These are phyloP conservation scores for Echria macrotheca DNA, from an alignment of 495 filamentous ascomycete genomes.

Conservation along the genomic window DNA sequence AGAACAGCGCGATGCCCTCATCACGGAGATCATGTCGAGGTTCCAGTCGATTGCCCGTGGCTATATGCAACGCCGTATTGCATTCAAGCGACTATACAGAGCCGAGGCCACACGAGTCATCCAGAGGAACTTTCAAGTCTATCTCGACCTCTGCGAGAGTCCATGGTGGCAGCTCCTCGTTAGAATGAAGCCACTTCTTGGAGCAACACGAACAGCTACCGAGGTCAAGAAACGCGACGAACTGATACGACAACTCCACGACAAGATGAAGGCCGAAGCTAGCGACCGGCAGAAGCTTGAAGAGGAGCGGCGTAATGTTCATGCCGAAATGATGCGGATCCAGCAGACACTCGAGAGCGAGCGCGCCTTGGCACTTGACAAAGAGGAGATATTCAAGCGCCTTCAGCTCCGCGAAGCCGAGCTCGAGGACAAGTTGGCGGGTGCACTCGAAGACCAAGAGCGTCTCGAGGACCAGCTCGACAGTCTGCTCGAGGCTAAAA, in stretches of 20 bases:
- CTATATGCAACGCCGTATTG: conserved; percentile 79
- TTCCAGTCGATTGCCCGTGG: conserved; percentile 92
- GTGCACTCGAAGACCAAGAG: conserved; percentile 93
- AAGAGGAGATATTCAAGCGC: conserved; percentile 96
- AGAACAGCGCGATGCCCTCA: conserved; percentile 86
- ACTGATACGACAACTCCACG: conserved; percentile 78
- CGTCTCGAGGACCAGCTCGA: conserved; percentile 90
- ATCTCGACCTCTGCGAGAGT: conserved; percentile 79
- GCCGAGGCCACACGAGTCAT: conserved; percentile 94
- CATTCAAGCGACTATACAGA: conserved; percentile 86
- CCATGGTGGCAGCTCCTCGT: conserved; percentile 97
- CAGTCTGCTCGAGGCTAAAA: conserved; percentile 81
- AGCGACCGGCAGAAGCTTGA: conserved; percentile 75
- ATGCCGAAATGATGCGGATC: conserved; percentile 79
- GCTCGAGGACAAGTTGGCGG: conserved; percentile 83
- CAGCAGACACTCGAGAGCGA: conserved; percentile 94
- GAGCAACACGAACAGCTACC: conserved; percentile 79
- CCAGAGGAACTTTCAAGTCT: conserved; percentile 85
- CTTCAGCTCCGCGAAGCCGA: conserved; percentile 86
- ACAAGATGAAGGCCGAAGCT: conserved; percentile 72
- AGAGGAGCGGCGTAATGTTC: conserved; percentile 83
- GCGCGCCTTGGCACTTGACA: conserved; percentile 87
- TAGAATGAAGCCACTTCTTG: conserved; percentile 91
- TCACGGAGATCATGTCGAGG: conserved; percentile 84
- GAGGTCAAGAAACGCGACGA: conserved; percentile 95